Conservation (phyloP, 164 flowering plant genomes). For the Pachysandra terminalis region DNA sequence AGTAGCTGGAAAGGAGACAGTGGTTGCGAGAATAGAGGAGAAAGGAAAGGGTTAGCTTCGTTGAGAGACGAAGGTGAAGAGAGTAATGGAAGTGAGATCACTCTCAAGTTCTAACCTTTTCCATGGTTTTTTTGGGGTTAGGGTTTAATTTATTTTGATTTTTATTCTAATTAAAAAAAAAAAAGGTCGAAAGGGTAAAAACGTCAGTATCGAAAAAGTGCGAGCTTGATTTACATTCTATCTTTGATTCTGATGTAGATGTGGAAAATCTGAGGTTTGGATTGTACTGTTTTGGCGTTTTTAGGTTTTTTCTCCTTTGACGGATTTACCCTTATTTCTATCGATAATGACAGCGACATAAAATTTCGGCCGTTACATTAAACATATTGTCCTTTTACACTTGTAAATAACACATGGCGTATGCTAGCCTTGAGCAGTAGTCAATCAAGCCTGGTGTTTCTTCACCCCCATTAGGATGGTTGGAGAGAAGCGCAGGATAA, state of each 20-base stretch:
- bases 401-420: not conserved
- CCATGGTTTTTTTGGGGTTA: slow-evolving; percentile 11
- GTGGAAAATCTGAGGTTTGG: slow-evolving; percentile 18
- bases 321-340: slow-evolving; percentile 19
- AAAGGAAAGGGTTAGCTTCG: slow-evolving; percentile 44
- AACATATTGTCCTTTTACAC: not conserved
- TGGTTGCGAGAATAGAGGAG: slow-evolving; percentile 38
- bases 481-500: slow-evolving; percentile 36
- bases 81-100: slow-evolving; percentile 81
- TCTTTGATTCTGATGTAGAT: too few species aligned
- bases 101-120: slow-evolving; percentile 63
- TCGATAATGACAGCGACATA: slow-evolving; percentile 20
- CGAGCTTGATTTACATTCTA: slow-evolving; percentile 23
- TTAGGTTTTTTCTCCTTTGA: slow-evolving; percentile 4
- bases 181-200: slow-evolving; percentile 13
- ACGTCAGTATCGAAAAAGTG: slow-evolving; percentile 29
- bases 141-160: slow-evolving; percentile 2
- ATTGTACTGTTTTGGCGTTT: slow-evolving; percentile 15
- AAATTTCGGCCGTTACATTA: too few species aligned
- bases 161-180: slow-evolving; percentile 2
- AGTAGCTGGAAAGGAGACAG: slow-evolving; percentile 77
- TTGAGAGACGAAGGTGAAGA: slow-evolving; percentile 68
- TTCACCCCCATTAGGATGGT: slow-evolving; percentile 37
- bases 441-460: not conserved
- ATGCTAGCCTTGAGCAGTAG: not conserved